Base-by-base conservation (phyloP, 768 basidiomycete genomes). In the Panaeolus cyanescens region DNA sequence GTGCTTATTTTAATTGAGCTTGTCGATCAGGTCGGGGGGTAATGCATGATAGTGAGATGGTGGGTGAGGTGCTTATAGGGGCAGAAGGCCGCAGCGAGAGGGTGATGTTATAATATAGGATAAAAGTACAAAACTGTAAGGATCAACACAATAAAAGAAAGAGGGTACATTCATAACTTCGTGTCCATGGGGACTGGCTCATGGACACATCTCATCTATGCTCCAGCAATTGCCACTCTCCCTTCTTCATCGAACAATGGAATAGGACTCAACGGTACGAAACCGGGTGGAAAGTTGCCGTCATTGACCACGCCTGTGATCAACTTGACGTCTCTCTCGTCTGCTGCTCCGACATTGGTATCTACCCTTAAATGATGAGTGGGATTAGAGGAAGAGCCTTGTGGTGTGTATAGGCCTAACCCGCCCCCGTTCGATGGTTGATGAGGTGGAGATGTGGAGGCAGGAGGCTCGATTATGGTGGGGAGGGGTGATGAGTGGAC, bases 251-350 rank as follows among this genome's bases (percentile, higher is more conserved):
- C 45, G 30, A 50, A 50, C 28, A 50, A n/a, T 9, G 67, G 65
- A 54, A 77, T 74, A 3, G 76, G 75, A 60, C 75, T 76, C 28
- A 77, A 68, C 6, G 77, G 77, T 12, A 79, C 65, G 65, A 79
- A 81, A 2, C 77, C 75, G 0, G 69, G 72, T 6, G 79, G 79
- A 22, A 78, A 66, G 31, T 73, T 64, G 50, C 73, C 69, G 42
- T 75, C 72, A 6, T 71, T 68, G 13, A 75, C 65, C 30, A 72
- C 68, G 56, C 71, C 64, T 5, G 60, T 61, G 22, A 66, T 65
- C 19, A 54, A 55, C n/a, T 62, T 59, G 32, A 60, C 59, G 20
- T 50, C 60, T 15, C 45, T 50, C 10, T 30, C 45, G n/a, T 50
- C 45, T 13, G 25, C 25, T 1, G 4, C 2, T 12, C 13, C 45